A percentile compares a stretch with the other conserved stretches of the same genome.
These are phyloP conservation scores for Heterococcus sp. DNA, from an alignment of 108 stramenopile genomes.

Conservation along the genomic window DNA sequence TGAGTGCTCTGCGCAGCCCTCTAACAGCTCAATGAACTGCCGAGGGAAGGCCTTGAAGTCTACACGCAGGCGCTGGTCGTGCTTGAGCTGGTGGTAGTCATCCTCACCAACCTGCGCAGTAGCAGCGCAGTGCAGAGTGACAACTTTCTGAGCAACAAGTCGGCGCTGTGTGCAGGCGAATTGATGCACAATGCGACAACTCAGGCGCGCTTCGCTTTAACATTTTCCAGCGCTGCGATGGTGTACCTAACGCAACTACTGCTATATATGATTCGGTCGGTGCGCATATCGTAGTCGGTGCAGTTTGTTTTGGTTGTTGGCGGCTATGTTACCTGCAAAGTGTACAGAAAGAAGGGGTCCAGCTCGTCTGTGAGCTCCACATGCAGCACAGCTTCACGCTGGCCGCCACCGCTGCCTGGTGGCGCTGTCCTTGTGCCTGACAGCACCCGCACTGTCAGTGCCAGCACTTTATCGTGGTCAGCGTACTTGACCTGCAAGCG, in stretches of 20 bases:
- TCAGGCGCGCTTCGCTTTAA: no score
- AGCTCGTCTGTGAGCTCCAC: conserved; percentile 57
- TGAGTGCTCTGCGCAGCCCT: no score
- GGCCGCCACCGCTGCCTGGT: conserved; percentile 16
- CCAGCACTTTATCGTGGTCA: conserved; percentile 14
- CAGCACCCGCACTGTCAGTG: conserved; percentile 40
- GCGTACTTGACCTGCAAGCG: conserved; percentile 36
- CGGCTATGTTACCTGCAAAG: conserved; percentile 48
- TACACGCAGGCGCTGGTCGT: conserved; percentile 59
- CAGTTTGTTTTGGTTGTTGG: no score
- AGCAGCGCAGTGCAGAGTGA: no score
- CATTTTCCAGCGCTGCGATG: no score
- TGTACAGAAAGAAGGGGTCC: conserved; percentile 60
- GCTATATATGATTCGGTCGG: no score
- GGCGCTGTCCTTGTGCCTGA: conserved; percentile 24
- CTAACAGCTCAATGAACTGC: conserved; percentile 57
- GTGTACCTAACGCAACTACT: no score
- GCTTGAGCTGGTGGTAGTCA: conserved; percentile 57
- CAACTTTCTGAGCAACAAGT: no score
- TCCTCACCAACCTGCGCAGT: conserved; percentile 59
- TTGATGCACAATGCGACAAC: no score
- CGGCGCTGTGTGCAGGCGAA: no score
- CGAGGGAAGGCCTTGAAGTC: conserved; percentile 56
- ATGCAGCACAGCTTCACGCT: conserved; percentile 44
- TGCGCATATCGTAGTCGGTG: no score